phyloP scores from a whole-genome alignment of 352 stramenopile genomes.

The Phytopythium ostracodes region DNA sequence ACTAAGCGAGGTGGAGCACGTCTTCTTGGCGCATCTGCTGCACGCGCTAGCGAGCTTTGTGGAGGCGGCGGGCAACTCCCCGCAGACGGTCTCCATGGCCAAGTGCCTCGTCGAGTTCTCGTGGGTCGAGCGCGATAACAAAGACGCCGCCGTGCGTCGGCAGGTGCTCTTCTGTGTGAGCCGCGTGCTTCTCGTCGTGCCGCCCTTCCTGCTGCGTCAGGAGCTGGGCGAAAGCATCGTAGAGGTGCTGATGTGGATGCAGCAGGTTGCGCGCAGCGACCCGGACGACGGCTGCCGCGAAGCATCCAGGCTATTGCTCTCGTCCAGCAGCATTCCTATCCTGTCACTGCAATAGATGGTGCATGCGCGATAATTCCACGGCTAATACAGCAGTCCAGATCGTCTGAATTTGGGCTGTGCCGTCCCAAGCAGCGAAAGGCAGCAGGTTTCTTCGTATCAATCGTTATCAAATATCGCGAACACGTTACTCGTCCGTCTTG shows the following conservation, averaged over 20 bases:
- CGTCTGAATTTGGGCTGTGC: not conserved
- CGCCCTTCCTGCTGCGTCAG: slow-evolving; percentile 47
- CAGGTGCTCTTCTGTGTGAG: slow-evolving; percentile 75
- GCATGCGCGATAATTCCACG: not conserved
- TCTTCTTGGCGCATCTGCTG: slow-evolving; percentile 68
- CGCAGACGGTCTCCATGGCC: slow-evolving; percentile 57
- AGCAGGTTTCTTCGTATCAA: not conserved
- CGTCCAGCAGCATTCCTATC: slow-evolving; percentile 31
- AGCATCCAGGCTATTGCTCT: slow-evolving; percentile 47
- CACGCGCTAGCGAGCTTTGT: slow-evolving; percentile 65
- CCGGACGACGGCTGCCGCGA: slow-evolving; percentile 69
- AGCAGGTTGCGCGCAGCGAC: slow-evolving; percentile 36
- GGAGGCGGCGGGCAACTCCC: slow-evolving; percentile 56
- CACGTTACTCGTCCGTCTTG: not conserved
- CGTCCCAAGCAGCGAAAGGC: not conserved
- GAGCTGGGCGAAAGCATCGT: slow-evolving; percentile 44
- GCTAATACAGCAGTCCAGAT: not conserved
- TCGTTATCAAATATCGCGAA: not conserved
- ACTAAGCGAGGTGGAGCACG: slow-evolving; percentile 53
- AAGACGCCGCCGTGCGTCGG: slow-evolving; percentile 49
- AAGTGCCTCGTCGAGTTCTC: slow-evolving; percentile 70
- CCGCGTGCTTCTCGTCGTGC: slow-evolving; percentile 59
- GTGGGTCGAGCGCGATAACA: slow-evolving; percentile 45
- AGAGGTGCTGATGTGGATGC: slow-evolving; percentile 52
- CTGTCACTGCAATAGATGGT: slow-evolving; percentile 16